Percentiles rank a stretch among this genome's conserved stretches.
Conservation (phyloP, 805 yeast species). For the Nematodospora valgi region DNA sequence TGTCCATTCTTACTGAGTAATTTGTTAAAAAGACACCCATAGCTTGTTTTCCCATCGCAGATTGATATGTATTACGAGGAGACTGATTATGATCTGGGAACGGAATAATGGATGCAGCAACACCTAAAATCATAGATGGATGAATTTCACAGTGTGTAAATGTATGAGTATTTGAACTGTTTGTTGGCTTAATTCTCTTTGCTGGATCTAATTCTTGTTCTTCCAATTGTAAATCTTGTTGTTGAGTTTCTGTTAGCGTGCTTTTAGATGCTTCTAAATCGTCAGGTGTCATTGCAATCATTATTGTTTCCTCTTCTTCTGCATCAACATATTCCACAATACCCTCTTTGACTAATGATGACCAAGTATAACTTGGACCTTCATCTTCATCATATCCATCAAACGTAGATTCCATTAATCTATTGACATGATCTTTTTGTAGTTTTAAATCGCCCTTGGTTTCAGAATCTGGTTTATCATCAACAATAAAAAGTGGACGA, state of each 20-base stretch:
- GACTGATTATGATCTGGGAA: slow-evolving; percentile 99
- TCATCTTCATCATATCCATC: slow-evolving; percentile 59
- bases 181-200: slow-evolving; percentile 75
- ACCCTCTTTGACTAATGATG: slow-evolving; percentile 76
- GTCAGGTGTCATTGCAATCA: slow-evolving; percentile 99
- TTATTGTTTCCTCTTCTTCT: slow-evolving; percentile 96
- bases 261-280: slow-evolving; percentile 71
- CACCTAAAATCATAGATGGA: slow-evolving; percentile 98
- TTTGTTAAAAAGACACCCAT: slow-evolving; percentile 98
- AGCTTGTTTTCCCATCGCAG: slow-evolving; percentile 99
- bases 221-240: slow-evolving; percentile 38
- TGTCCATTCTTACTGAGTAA: slow-evolving; percentile 96
- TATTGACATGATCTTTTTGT: slow-evolving; percentile 78
- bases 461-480: slow-evolving; percentile 71
- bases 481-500: slow-evolving; percentile 92
- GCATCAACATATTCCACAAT: slow-evolving; percentile 96
- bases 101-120: slow-evolving; percentile 97
- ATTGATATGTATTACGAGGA: slow-evolving; percentile 98
- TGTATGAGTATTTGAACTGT: slow-evolving; percentile 57
- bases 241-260: slow-evolving; percentile 36
- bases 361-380: slow-evolving; percentile 72
- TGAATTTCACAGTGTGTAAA: slow-evolving; percentile 99
- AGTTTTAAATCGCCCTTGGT: slow-evolving; percentile 75
- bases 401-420: slow-evolving; percentile 59
- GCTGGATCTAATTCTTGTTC: slow-evolving; percentile 65